Evolutionary conservation across 1,284 basidiomycete species (phyloP), one percentile per base, ranked within the genome.

Genomic region (Malassezia caprae): DNA sequence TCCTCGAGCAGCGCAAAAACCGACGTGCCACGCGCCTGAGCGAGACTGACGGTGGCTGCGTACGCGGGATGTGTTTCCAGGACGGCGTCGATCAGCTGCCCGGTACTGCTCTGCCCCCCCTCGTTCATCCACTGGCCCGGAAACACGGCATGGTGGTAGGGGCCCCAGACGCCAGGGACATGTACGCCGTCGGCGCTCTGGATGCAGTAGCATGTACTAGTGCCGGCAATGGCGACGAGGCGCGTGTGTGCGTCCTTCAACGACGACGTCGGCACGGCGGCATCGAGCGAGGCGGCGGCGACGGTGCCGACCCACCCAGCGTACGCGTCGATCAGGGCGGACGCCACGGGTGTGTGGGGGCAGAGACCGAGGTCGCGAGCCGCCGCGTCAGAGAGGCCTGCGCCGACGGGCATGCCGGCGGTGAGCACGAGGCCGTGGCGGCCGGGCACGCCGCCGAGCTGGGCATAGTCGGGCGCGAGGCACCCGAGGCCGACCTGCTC

Each of bases 251-350:
- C 63, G 45, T 58, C 63, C 34, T 59, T 46, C 28, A 73, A 60
- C 19, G 60, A 56, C 5, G 63, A 50, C 3, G 74, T 65, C 76
- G 77, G 52, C 15, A 65, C 64, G 21, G 60, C 70, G 23, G 81
- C 82, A 30, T 81, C 76, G 15, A 34, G 34, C 7, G 46, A 48
- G 19, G 83, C 78, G 8, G 90, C 91, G 8, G 88, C 93, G 34
- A 96, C 84, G 0, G 93, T 96, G 17, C 94, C 93, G 65, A 98
- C 80, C 93, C 93, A 98, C n/a, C 93, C 93, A 2, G 93, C 90
- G 76, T 96, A 96, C 81, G 91, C 93, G 68, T 98, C 93, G 67
- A 98, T 96, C 43, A 98, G 82, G 21, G 84, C 91, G 63, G 88
- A 91, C 6, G 91, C 91, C 17, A 96, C 90, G 0, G 90, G 83